Conservation (phyloP, 2,329 filamentous ascomycete species). For the Trichoderma sp. region DNA sequence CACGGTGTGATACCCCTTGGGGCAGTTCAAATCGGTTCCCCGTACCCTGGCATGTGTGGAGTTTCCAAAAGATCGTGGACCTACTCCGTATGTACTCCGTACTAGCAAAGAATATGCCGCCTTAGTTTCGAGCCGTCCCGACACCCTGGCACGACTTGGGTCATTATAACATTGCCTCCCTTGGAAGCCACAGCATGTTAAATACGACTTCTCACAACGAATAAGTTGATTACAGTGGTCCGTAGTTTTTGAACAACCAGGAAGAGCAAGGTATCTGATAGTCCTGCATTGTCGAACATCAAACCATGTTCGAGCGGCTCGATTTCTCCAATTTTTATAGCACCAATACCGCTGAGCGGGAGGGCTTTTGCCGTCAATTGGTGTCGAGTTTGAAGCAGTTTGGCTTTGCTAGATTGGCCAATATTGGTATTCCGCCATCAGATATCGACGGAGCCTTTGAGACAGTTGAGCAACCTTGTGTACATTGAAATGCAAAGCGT, state of each 20-base stretch:
- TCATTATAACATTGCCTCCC: not conserved
- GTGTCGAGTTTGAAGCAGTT: not conserved
- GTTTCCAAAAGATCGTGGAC: not conserved
- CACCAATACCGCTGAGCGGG: not conserved
- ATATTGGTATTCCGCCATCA: not conserved
- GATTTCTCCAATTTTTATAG: not conserved
- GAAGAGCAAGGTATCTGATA: not conserved
- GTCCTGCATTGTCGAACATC: not conserved
- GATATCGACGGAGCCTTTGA: conserved; percentile 12
- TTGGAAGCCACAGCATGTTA: not conserved
- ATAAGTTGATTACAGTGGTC: not conserved
- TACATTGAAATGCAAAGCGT: not conserved
- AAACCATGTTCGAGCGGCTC: conserved; percentile 10
- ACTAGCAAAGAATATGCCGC: not conserved
- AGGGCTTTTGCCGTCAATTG: conserved; percentile 5
- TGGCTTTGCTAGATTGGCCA: conserved; percentile 9
- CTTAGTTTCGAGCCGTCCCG: not conserved
- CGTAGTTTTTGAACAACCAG: not conserved
- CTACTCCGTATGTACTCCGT: not conserved
- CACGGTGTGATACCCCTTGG: not conserved
- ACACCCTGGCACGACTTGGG: not conserved
- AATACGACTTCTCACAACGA: not conserved
- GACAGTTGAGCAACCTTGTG: not conserved
- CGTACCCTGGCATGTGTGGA: not conserved
- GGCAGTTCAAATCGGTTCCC: not conserved